Percentiles rank a stretch among this genome's conserved stretches.
Evolutionary conservation across 2,329 filamentous ascomycete genomes (phyloP).

Genomic region (Ophiostoma piceae): DNA sequence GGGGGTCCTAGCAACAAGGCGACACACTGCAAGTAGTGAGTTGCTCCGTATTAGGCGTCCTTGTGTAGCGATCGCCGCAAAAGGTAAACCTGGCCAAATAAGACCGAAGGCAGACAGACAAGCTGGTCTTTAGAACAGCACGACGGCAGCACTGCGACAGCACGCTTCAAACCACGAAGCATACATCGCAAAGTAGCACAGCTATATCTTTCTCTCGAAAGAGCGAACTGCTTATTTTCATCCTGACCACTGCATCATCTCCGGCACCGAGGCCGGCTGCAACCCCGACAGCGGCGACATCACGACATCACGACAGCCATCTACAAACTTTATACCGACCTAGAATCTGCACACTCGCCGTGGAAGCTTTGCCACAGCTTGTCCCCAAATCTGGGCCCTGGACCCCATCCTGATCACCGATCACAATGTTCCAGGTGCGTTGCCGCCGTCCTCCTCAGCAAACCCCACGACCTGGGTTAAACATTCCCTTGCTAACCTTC

Average conservation of each 20-base stretch:
- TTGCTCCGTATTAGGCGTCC: constrained; percentile 6
- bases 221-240: neutral
- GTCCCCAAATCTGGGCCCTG: neutral
- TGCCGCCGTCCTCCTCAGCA: neutral
- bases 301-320: neutral
- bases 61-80: constrained; percentile 18
- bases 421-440: constrained; percentile 15
- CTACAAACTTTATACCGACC: neutral
- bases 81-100: constrained; percentile 21
- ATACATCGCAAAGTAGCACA: neutral
- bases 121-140: neutral
- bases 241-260: neutral
- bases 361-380: neutral
- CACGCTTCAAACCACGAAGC: neutral
- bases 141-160: neutral
- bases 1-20: constrained; percentile 18
- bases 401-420: constrained; percentile 3
- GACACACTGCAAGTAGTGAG: constrained; percentile 3
- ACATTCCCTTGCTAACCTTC: neutral
- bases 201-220: neutral
- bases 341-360: neutral
- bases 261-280: neutral
- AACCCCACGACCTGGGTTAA: neutral
- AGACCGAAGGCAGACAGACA: neutral
- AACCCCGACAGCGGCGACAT: neutral